These are phyloP conservation scores for Fusarium sp. DNA, from an alignment of 2,329 filamentous ascomycete genomes.

Conservation along the genomic window DNA sequence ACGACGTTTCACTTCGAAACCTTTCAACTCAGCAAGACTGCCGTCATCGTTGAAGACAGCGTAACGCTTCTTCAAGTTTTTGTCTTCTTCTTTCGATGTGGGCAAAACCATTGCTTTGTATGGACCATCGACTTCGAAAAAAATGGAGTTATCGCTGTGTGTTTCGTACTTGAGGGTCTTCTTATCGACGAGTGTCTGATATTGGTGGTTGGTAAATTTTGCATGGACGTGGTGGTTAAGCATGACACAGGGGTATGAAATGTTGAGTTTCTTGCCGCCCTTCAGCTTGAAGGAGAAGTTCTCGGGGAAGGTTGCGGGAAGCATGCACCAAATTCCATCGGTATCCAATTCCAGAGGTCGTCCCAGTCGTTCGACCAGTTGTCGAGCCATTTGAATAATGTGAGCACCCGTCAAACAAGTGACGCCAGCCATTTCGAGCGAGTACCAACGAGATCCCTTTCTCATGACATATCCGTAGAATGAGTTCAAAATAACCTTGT, in stretches of 20 bases:
- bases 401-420: constrained; percentile 95
- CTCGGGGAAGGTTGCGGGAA: constrained; percentile 94
- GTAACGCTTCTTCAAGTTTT: constrained; percentile 99
- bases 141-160: constrained; percentile 98
- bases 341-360: constrained; percentile 95
- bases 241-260: constrained; percentile 99
- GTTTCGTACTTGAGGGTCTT: constrained; percentile 91
- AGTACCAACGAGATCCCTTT: constrained; percentile 99
- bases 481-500: constrained; percentile 99
- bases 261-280: constrained; percentile 94
- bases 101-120: constrained; percentile 98
- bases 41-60: constrained; percentile 99
- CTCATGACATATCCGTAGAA: constrained; percentile 99
- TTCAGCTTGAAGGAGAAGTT: constrained; percentile 95
- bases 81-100: constrained; percentile 98
- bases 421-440: constrained; percentile 98
- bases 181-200: constrained; percentile 87
- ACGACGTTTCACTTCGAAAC: constrained; percentile 96
- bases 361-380: constrained; percentile 92
- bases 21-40: constrained; percentile 93
- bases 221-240: constrained; percentile 96
- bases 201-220: constrained; percentile 96
- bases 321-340: constrained; percentile 99
- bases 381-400: constrained; percentile 96
- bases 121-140: constrained; percentile 98